phyloP scores from a whole-genome alignment of 768 basidiomycete species.

The Glaciozyma antarctica region DNA sequence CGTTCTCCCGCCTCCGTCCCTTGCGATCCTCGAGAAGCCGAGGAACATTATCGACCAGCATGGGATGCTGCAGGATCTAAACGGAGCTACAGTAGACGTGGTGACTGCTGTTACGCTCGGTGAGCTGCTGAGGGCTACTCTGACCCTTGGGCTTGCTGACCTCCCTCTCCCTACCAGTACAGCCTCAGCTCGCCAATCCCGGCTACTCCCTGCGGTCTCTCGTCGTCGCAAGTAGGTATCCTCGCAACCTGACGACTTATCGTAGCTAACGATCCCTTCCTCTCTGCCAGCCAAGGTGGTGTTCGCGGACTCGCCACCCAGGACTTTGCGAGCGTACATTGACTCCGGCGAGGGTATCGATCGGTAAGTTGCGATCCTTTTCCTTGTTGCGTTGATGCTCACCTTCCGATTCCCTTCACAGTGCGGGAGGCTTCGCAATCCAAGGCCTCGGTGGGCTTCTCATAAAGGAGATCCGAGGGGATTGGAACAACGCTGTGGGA shows the following conservation, averaged over 20 bases:
- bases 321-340: slow-evolving; percentile 28
- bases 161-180: neutral
- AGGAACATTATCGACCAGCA: slow-evolving; percentile 64
- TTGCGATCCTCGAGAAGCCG: slow-evolving; percentile 76
- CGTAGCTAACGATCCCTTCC: too few species aligned
- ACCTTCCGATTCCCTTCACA: slow-evolving; percentile 49
- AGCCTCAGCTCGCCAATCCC: slow-evolving; percentile 18
- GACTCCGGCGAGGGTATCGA: slow-evolving; percentile 27
- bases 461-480: slow-evolving; percentile 64
- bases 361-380: neutral
- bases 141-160: neutral
- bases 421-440: slow-evolving; percentile 89
- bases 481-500: slow-evolving; percentile 78
- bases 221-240: slow-evolving; percentile 3
- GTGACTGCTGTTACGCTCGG: slow-evolving; percentile 82
- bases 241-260: too few species aligned
- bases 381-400: slow-evolving; percentile 35
- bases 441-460: slow-evolving; percentile 79
- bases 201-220: slow-evolving; percentile 12
- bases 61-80: slow-evolving; percentile 76
- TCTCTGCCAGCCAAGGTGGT: slow-evolving; percentile 13
- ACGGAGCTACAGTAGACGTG: slow-evolving; percentile 78
- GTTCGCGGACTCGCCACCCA: slow-evolving; percentile 25
- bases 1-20: slow-evolving; percentile 55
- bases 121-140: slow-evolving; percentile 33